These are phyloP conservation scores for Globisporangium viniferum DNA, from an alignment of 352 stramenopile genomes.

Conservation along the genomic window DNA sequence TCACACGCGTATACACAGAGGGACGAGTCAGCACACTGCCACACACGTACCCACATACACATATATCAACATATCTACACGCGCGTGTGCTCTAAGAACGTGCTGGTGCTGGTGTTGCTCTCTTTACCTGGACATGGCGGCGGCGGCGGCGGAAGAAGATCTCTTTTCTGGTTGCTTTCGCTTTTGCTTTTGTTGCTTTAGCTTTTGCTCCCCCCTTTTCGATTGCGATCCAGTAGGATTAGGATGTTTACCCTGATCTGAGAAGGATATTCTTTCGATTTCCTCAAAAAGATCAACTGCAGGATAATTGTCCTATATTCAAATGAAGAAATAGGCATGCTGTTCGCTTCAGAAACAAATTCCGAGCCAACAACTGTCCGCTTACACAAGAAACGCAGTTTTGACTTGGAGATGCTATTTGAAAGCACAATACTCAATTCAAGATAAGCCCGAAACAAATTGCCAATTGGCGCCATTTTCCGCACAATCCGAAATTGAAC, in stretches of 20 bases:
- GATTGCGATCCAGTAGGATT: not conserved
- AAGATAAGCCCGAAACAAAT: not conserved
- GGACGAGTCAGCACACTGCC: too few relatives aligned
- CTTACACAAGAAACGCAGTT: not conserved
- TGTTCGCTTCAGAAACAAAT: too few relatives aligned
- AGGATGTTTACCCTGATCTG: not conserved
- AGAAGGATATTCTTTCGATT: not conserved
- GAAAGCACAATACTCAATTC: not conserved
- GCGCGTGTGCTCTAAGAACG: not conserved
- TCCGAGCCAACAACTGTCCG: too few relatives aligned
- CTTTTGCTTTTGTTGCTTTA: slow-evolving; percentile 2
- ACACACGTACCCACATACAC: not conserved
- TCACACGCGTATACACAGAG: not conserved
- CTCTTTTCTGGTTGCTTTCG: slow-evolving; percentile 10
- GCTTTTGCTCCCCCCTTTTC: slow-evolving; percentile 1
- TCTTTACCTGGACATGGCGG: slow-evolving; percentile 39
- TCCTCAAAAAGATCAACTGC: not conserved
- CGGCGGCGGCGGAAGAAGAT: slow-evolving; percentile 3
- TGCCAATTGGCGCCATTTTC: not conserved
- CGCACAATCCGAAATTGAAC: slow-evolving; percentile 2
- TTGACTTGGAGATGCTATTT: not conserved
- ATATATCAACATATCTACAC: not conserved
- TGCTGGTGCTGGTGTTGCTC: not conserved
- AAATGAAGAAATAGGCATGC: not conserved
- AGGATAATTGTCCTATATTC: too few relatives aligned